These are phyloP conservation scores for Ehretia macrophylla DNA, from an alignment of 257 asterid species.

Conservation along the genomic window DNA sequence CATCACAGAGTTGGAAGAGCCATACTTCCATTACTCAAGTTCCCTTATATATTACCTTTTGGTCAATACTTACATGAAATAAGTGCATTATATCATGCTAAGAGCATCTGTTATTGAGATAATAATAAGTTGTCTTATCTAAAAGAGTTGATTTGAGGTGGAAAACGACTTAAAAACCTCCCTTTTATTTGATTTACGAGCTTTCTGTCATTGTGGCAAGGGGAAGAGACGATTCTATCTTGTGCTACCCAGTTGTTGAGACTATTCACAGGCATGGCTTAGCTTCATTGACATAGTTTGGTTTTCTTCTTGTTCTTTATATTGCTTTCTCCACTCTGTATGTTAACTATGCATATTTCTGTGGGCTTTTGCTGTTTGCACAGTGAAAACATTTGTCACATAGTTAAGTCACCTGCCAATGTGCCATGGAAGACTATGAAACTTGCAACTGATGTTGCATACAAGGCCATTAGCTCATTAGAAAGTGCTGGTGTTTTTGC, in stretches of 20 bases:
- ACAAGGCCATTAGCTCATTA: slow-evolving; percentile 73
- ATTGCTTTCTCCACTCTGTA: neutral
- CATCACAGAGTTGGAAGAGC: too few relatives aligned
- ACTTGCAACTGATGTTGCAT: slow-evolving; percentile 85
- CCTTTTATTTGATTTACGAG: slow-evolving; percentile 46
- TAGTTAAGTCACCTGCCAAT: slow-evolving; percentile 89
- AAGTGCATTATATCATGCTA: too few relatives aligned
- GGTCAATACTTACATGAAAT: too few relatives aligned
- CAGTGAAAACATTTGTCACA: slow-evolving; percentile 92
- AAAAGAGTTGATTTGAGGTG: neutral
- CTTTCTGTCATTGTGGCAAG: slow-evolving; percentile 92
- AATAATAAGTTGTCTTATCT: neutral
- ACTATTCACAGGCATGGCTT: slow-evolving; percentile 72
- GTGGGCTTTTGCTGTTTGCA: neutral
- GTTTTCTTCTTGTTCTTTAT: neutral
- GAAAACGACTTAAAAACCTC: neutral
- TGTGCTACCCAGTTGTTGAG: slow-evolving; percentile 87
- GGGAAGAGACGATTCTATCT: slow-evolving; percentile 64
- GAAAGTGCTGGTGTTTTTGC: slow-evolving; percentile 97
- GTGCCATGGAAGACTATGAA: slow-evolving; percentile 69
- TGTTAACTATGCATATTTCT: neutral
- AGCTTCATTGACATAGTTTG: neutral
- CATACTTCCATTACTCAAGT: too few relatives aligned
- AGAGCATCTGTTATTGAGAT: too few relatives aligned
- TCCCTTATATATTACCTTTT: too few relatives aligned